phyloP scores from a whole-genome alignment of 1,284 basidiomycete species.

The Phylloporus sp. region DNA sequence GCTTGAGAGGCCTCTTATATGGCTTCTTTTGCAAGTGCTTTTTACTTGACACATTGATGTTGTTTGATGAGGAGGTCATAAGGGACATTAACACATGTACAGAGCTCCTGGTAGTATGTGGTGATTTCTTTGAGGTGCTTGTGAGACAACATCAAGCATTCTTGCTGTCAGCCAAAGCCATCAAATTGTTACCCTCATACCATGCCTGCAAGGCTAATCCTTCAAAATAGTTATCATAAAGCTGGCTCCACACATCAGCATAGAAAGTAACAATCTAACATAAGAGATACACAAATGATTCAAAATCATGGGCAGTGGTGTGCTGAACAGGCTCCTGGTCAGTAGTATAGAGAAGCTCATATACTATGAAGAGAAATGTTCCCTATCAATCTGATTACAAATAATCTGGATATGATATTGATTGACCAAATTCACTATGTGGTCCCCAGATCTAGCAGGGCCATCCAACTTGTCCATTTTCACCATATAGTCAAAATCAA shows the following conservation, averaged over 20 bases:
- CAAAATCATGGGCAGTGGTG: background rate
- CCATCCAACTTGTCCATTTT: too few relatives aligned
- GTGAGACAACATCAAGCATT: background rate
- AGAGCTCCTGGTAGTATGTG: background rate
- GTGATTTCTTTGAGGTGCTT: background rate
- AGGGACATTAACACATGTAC: background rate
- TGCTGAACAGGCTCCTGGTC: background rate
- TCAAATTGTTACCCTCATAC: background rate
- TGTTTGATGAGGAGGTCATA: too few relatives aligned
- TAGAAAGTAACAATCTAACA: constrained; percentile 1
- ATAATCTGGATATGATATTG: background rate
- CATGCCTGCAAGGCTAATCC: background rate
- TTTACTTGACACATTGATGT: too few relatives aligned
- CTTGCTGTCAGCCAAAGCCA: background rate
- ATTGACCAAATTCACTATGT: background rate
- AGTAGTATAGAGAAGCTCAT: background rate
- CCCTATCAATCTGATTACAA: too few relatives aligned
- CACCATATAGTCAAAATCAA: too few relatives aligned
- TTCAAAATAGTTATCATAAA: background rate
- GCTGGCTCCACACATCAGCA: background rate
- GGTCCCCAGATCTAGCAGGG: constrained; percentile 1
- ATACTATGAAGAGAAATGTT: background rate
- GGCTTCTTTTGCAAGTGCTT: too few relatives aligned
- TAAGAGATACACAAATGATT: constrained; percentile 4
- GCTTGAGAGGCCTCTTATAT: too few relatives aligned